phyloP scores from a whole-genome alignment of 345 rosid species.

The Dipteronia sinensis region DNA sequence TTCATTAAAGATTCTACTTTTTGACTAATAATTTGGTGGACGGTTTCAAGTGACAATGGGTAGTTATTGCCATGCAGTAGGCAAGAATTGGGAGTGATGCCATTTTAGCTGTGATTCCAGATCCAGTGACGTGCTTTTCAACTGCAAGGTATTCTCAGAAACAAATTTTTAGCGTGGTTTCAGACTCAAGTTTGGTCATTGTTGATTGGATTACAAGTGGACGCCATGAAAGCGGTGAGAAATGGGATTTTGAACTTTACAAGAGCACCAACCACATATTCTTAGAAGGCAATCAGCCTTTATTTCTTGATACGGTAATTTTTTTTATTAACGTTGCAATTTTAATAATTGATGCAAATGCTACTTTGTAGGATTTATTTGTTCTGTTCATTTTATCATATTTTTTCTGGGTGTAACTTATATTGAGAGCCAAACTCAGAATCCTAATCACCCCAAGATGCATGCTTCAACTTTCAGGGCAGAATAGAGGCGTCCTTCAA shows the following conservation, averaged over 20 bases:
- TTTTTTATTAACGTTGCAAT: slow-evolving; percentile 6
- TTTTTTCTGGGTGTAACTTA: neutral
- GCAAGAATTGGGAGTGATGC: slow-evolving; percentile 70
- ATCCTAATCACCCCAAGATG: neutral
- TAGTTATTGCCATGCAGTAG: slow-evolving; percentile 51
- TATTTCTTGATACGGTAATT: slow-evolving; percentile 82
- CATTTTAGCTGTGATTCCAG: slow-evolving; percentile 76
- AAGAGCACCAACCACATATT: slow-evolving; percentile 80
- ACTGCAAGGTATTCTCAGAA: slow-evolving; percentile 85
- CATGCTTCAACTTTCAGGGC: neutral
- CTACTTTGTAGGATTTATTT: neutral
- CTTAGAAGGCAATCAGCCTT: slow-evolving; percentile 53
- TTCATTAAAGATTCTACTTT: neutral
- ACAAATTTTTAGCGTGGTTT: slow-evolving; percentile 65
- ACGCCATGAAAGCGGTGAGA: slow-evolving; percentile 86
- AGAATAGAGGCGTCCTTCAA: neutral
- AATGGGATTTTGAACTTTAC: slow-evolving; percentile 84
- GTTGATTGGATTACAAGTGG: slow-evolving; percentile 98
- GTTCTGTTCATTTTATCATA: neutral
- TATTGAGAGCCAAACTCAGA: neutral
- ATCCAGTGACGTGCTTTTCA: slow-evolving; percentile 93
- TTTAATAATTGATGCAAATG: neutral
- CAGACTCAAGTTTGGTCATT: slow-evolving; percentile 70
- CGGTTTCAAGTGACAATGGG: slow-evolving; percentile 21
- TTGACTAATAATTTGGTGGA: neutral